These are phyloP conservation scores for Mediolabrus comicus DNA, from an alignment of 108 stramenopile species.

Conservation along the genomic window DNA sequence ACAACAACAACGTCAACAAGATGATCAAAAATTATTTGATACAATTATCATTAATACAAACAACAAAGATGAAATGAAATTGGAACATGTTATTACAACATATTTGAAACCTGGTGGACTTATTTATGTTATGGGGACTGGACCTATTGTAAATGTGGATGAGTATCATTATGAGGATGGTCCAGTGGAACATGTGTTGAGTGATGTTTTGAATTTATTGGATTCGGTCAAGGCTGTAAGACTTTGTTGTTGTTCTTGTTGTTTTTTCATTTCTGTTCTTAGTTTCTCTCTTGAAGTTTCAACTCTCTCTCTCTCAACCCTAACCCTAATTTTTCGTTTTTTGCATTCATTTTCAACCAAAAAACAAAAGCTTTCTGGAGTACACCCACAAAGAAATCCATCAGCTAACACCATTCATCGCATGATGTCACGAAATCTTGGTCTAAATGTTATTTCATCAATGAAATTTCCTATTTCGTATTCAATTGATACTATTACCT, in stretches of 20 bases:
- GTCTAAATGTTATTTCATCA: not conserved
- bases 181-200: not conserved
- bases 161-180: not conserved
- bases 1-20: not conserved
- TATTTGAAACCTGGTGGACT: not conserved
- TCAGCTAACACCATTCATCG: not conserved
- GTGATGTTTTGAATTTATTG: not conserved
- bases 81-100: not conserved
- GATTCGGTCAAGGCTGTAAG: not conserved
- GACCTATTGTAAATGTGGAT: not conserved
- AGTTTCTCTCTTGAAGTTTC: not conserved
- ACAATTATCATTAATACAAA: not conserved
- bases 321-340: not conserved
- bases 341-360: not conserved
- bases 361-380: not conserved
- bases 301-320: too few relatives aligned
- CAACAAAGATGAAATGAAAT: not conserved
- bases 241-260: not conserved
- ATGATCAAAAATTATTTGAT: not conserved
- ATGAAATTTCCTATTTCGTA: not conserved
- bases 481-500: not conserved
- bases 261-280: not conserved
- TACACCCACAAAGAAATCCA: not conserved
- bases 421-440: not conserved
- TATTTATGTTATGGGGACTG: not conserved